Base-by-base conservation (phyloP, 164 flowering plant genomes). In the Vitis cinerea region DNA sequence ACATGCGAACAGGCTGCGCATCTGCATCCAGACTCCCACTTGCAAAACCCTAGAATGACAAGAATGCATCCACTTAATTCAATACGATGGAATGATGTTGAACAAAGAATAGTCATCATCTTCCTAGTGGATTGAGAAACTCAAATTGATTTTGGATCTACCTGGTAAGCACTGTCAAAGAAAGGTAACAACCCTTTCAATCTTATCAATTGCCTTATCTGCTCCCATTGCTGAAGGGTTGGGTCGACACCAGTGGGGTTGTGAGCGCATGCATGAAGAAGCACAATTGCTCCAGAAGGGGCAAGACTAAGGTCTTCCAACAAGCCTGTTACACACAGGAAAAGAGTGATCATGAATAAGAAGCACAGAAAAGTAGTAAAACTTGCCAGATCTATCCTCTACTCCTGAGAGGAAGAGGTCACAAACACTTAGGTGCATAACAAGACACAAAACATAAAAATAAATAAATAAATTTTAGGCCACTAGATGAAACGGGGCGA, bases 181-280 rank as follows among this genome's bases (percentile, higher is more conserved):
- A 96, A 96, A 52, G 99, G 99, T 50, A 96, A 67, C 77, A 96
- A 71, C 17, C 72, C 84, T 77, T 86, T 89, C 11, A 97, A 87
- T 81, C 98, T 86, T 76, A 96, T 83, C 80, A 96, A 77, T 78
- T 86, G 83, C 79, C 99, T 90, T 59, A 96, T 93, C 64, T 89
- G 90, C 70, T 93, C 97, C 99, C 99, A 96, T 74, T 96, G 97
- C 69, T 87, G 81, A 69, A 83, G 75, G 51, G 97, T 93, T 59
- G 99, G 98, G 80, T 96, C 99, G 77, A 96, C 98, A 73, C 98
- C 99, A 71, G 99, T 96, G 50, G 99, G 99, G 72, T 96, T 96
- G 79, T 96, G 99, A 71, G 99, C 99, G 78, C 99, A 96, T 58
- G 99, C 99, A 87, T 96, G 99, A 47, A 96, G 97, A 64, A 96